Evolutionary conservation across 2,329 filamentous ascomycete genomes (phyloP).

Genomic region (Pyrenochaeta sp.): DNA sequence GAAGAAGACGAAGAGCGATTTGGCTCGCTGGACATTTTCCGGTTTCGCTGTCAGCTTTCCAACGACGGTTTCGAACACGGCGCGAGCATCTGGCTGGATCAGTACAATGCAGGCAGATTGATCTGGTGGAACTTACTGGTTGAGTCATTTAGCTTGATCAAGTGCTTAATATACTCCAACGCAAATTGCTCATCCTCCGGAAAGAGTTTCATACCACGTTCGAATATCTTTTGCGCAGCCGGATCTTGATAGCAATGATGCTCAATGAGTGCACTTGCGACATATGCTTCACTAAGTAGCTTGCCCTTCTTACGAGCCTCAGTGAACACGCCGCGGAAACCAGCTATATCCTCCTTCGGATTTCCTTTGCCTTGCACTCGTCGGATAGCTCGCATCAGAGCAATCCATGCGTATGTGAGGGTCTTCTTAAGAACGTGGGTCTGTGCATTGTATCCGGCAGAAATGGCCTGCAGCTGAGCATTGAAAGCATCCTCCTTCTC

Average conservation of each 20-base stretch:
- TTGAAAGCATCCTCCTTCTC: slow-evolving; percentile 63
- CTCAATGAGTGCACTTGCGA: slow-evolving; percentile 90
- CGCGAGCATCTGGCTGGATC: slow-evolving; percentile 76
- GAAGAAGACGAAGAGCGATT: slow-evolving; percentile 88
- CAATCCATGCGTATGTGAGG: slow-evolving; percentile 94
- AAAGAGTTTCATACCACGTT: slow-evolving; percentile 91
- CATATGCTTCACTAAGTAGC: slow-evolving; percentile 92
- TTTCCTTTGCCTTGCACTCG: slow-evolving; percentile 85
- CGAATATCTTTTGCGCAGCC: slow-evolving; percentile 93
- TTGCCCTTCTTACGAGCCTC: slow-evolving; percentile 88
- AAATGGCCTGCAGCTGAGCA: slow-evolving; percentile 64
- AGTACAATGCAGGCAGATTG: slow-evolving; percentile 7
- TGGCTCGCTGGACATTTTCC: slow-evolving; percentile 76
- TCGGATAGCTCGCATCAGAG: slow-evolving; percentile 90
- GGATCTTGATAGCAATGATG: slow-evolving; percentile 95
- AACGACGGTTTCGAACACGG: slow-evolving; percentile 94
- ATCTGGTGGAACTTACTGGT: slow-evolving; percentile 72
- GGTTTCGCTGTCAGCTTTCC: slow-evolving; percentile 81
- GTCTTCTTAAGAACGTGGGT: slow-evolving; percentile 80
- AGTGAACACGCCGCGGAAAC: slow-evolving; percentile 86
- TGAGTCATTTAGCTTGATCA: slow-evolving; percentile 90
- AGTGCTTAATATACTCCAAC: slow-evolving; percentile 93
- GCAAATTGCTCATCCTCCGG: slow-evolving; percentile 94
- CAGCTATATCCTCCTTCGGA: slow-evolving; percentile 67
- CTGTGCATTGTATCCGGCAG: slow-evolving; percentile 75